Evolutionary conservation across 257 asterid species (phyloP), one percentile per base, ranked within the genome.

Genomic region (Petunia axillaris): DNA sequence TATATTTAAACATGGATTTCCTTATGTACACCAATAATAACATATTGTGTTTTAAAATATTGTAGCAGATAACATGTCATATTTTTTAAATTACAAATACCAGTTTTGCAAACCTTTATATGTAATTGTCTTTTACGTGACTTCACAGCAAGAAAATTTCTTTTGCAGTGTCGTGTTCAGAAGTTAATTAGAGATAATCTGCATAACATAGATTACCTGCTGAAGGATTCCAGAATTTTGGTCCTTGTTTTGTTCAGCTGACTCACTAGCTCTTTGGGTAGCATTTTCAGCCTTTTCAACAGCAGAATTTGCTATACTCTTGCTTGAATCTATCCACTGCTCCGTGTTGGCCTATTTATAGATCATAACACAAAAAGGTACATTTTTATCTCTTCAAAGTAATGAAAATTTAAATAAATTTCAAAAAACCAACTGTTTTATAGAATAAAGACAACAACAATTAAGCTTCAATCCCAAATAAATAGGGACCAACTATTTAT

Each of bases 241-340:
- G 79, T 91, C 90, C 81, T 81, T 85, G 82, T 79, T 83, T 9
- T 53, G 86, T 67, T 91, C 92, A 78, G 92, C 87, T 46, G 88
- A 85, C 7, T 75, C 85, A 25, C 88, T 84, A 68, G 92, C 71
- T 4, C 81, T 63, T 1, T 87, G 88, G 2, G 89, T 83, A 2
- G 84, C 87, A 1, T 86, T 88, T 13, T 67, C 81, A 64, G 90
- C 88, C 83, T 85, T 88, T 8, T 90, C 91, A 4, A 82, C 89
- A 70, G 91, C 91, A 77, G 85, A 57, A 38, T 74, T 76, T 6
- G 92, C 88, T 2, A 91, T 80, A 37, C 70, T 66, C 82, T 89
- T 87, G 1, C 90, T 91, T 1, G 91, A 84, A 13, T 89, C 93
- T 50, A 85, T n/a, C 85, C 79, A 89, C 9, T 87, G 85, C 87